A percentile compares a stretch with the other conserved stretches of the same genome.
Evolutionary conservation across 2,329 filamentous ascomycete species (phyloP).

Genomic region (Nothopassalora personata): DNA sequence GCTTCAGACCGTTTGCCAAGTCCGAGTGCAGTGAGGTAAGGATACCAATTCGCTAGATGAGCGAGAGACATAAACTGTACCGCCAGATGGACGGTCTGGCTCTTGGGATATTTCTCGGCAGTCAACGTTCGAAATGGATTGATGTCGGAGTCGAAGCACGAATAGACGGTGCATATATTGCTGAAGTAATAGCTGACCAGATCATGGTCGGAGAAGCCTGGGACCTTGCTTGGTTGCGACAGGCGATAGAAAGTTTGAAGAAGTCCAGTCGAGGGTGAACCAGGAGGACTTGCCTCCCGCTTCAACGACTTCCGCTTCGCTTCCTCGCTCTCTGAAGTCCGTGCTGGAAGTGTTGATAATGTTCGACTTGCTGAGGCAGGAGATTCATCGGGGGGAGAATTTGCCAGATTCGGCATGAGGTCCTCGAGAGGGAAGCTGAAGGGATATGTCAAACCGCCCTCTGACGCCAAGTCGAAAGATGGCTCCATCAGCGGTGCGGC

Average conservation of each 20-base stretch:
- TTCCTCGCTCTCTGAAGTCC: neutral
- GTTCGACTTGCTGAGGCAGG: neutral
- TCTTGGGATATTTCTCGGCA: slow-evolving; percentile 51
- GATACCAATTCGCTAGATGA: slow-evolving; percentile 54
- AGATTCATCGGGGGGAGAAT: neutral
- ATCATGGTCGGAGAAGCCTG: slow-evolving; percentile 34
- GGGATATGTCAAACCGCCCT: neutral
- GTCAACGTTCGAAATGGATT: slow-evolving; percentile 59
- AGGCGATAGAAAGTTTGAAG: slow-evolving; percentile 23
- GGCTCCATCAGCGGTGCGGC: neutral
- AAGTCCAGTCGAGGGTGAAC: slow-evolving; percentile 6
- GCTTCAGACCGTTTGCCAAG: slow-evolving; percentile 50
- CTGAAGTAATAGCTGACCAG: slow-evolving; percentile 61
- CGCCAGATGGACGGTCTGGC: slow-evolving; percentile 46
- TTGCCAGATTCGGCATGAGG: neutral
- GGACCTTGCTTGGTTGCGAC: slow-evolving; percentile 23
- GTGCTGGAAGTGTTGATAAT: neutral
- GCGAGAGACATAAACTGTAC: slow-evolving; percentile 62
- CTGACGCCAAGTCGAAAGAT: neutral
- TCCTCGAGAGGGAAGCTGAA: neutral
- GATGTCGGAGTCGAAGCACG: slow-evolving; percentile 58
- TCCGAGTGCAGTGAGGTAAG: slow-evolving; percentile 47
- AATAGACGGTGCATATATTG: slow-evolving; percentile 57
- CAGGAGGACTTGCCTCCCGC: neutral
- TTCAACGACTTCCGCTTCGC: neutral